phyloP scores from a whole-genome alignment of 768 basidiomycete genomes.

The Hortiboletus flavorubellus region DNA sequence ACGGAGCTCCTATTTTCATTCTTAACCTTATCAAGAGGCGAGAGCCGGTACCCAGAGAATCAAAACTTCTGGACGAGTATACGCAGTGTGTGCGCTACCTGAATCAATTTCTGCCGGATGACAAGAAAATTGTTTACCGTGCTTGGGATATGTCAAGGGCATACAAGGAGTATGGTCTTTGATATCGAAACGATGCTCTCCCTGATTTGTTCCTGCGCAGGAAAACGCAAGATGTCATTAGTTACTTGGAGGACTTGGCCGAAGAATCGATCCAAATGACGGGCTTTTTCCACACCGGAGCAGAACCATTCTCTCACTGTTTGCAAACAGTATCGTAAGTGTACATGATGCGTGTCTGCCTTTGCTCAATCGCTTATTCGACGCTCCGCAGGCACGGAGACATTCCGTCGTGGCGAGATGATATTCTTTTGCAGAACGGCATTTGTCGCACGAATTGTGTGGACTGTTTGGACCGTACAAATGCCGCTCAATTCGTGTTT shows the following conservation, averaged over 20 bases:
- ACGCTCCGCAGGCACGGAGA: slow-evolving; percentile 29
- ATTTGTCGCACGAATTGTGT: slow-evolving; percentile 95
- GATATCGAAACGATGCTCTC: background rate
- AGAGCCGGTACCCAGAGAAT: slow-evolving; percentile 78
- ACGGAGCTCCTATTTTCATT: slow-evolving; percentile 86
- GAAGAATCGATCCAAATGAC: slow-evolving; percentile 91
- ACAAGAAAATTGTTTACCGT: slow-evolving; percentile 84
- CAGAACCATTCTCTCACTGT: slow-evolving; percentile 76
- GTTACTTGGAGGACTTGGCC: slow-evolving; percentile 90
- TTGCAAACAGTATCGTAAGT: slow-evolving; percentile 43
- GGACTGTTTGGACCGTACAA: slow-evolving; percentile 94
- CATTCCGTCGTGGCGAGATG: slow-evolving; percentile 48
- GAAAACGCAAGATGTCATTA: slow-evolving; percentile 94
- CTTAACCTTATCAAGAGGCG: slow-evolving; percentile 92
- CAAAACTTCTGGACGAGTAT: slow-evolving; percentile 87
- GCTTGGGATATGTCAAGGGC: slow-evolving; percentile 97
- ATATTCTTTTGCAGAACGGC: slow-evolving; percentile 84
- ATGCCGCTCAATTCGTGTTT: slow-evolving; percentile 95
- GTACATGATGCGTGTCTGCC: background rate
- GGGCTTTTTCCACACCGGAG: slow-evolving; percentile 92
- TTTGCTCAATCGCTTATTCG: background rate
- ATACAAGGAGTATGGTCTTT: slow-evolving; percentile 75
- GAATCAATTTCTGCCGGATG: slow-evolving; percentile 89
- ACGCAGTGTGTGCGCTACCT: slow-evolving; percentile 89
- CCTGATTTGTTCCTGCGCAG: slow-evolving; percentile 36